Conservation (phyloP, 108 stramenopile species). For the Pseudonitzschia pungens region DNA sequence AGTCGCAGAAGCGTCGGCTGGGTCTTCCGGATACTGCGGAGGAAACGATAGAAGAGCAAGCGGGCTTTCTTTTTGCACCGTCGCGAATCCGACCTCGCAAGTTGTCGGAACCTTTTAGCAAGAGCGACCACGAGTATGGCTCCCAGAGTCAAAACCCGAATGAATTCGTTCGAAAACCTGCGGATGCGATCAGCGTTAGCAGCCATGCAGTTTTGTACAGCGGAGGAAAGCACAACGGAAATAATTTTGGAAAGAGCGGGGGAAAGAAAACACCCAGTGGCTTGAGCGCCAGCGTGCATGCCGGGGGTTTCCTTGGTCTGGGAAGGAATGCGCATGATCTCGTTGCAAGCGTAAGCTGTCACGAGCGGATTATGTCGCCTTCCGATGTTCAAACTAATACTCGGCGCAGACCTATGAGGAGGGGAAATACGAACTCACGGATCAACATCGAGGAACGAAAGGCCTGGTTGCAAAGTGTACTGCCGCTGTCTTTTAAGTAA, state of each 20-base stretch:
- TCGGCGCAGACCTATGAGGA: slow-evolving; percentile 1
- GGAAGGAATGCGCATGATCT: background rate
- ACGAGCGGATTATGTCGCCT: background rate
- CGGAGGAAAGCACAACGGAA: background rate
- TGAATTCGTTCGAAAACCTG: background rate
- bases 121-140: background rate
- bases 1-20: slow-evolving; percentile 16
- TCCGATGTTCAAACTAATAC: background rate
- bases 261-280: background rate
- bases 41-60: background rate
- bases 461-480: background rate
- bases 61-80: background rate
- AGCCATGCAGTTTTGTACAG: background rate
- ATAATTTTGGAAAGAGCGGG: background rate
- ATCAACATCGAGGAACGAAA: slow-evolving; percentile 1
- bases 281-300: background rate
- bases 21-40: slow-evolving; percentile 12
- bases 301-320: background rate
- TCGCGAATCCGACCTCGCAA: background rate
- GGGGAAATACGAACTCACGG: background rate
- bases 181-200: background rate
- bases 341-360: background rate
- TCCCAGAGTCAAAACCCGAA: background rate
- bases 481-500: background rate
- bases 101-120: background rate